Evolutionary conservation across 2,329 filamentous ascomycete species (phyloP).

Genomic region (Beauveria medogensis): DNA sequence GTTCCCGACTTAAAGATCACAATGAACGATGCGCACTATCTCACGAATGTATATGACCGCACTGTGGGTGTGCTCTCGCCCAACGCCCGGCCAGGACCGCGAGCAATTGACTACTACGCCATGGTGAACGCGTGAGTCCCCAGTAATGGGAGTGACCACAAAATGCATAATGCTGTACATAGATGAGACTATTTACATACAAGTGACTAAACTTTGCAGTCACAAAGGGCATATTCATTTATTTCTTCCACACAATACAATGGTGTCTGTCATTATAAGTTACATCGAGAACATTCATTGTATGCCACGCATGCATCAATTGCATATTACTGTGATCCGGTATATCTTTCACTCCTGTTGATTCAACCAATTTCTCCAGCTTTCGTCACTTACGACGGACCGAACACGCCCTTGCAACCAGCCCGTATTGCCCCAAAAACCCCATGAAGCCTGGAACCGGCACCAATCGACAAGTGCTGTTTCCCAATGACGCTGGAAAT

Average conservation of each 20-base stretch:
- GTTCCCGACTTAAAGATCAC: slow-evolving; percentile 13
- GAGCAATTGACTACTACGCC: slow-evolving; percentile 6
- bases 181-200: neutral
- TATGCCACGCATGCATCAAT: neutral
- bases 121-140: slow-evolving; percentile 6
- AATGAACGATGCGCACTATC: slow-evolving; percentile 8
- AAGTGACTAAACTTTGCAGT: neutral
- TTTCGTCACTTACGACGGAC: slow-evolving; percentile 35
- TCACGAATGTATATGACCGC: slow-evolving; percentile 8
- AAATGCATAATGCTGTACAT: neutral
- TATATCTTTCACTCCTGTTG: neutral
- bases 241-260: too few relatives aligned
- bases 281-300: neutral
- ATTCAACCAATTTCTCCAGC: slow-evolving; percentile 38
- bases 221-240: too few relatives aligned
- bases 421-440: slow-evolving; percentile 52
- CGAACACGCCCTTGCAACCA: slow-evolving; percentile 50
- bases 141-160: too few relatives aligned
- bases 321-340: neutral
- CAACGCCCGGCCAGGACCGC: neutral
- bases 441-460: slow-evolving; percentile 52
- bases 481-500: slow-evolving; percentile 55
- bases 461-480: slow-evolving; percentile 61
- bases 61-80: neutral
- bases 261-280: neutral